Percentiles rank a stretch among this genome's conserved stretches.
These are phyloP conservation scores for Aspergillus homomorphus DNA, from an alignment of 495 filamentous ascomycete genomes.

Conservation along the genomic window DNA sequence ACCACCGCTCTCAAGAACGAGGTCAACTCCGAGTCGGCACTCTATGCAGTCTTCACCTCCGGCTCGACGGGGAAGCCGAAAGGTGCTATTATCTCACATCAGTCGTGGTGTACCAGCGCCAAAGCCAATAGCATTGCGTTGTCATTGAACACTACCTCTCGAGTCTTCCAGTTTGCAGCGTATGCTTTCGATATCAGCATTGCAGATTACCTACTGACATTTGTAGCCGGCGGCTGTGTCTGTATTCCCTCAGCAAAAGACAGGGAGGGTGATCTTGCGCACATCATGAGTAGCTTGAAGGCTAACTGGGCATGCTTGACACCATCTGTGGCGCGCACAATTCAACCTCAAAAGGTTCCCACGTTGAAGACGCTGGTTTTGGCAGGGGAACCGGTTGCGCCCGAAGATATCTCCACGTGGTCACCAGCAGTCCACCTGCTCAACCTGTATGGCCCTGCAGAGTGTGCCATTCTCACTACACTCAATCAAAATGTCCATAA, in stretches of 20 bases:
- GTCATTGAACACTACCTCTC: neutral
- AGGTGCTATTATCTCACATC: neutral
- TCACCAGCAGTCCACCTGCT: neutral
- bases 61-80: neutral
- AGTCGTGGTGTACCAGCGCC: neutral
- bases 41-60: neutral
- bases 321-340: slow-evolving; percentile 20
- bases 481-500: neutral
- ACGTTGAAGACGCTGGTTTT: slow-evolving; percentile 21
- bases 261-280: slow-evolving; percentile 23
- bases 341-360: slow-evolving; percentile 22
- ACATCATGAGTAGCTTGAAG: slow-evolving; percentile 16
- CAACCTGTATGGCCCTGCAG: slow-evolving; percentile 12
- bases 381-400: slow-evolving; percentile 23
- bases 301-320: slow-evolving; percentile 29
- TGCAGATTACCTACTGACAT: slow-evolving; percentile 51
- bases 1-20: neutral
- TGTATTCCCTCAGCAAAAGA: slow-evolving; percentile 38
- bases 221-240: slow-evolving; percentile 36
- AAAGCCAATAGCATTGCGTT: neutral
- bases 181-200: slow-evolving; percentile 58
- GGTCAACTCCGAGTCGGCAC: neutral
- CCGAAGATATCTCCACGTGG: slow-evolving; percentile 21
- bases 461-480: neutral
- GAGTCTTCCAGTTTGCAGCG: slow-evolving; percentile 30